Percentiles rank a stretch among this genome's conserved stretches.
phyloP scores from a whole-genome alignment of 169 alveolate genomes.

The Amoebophrya sp. region DNA sequence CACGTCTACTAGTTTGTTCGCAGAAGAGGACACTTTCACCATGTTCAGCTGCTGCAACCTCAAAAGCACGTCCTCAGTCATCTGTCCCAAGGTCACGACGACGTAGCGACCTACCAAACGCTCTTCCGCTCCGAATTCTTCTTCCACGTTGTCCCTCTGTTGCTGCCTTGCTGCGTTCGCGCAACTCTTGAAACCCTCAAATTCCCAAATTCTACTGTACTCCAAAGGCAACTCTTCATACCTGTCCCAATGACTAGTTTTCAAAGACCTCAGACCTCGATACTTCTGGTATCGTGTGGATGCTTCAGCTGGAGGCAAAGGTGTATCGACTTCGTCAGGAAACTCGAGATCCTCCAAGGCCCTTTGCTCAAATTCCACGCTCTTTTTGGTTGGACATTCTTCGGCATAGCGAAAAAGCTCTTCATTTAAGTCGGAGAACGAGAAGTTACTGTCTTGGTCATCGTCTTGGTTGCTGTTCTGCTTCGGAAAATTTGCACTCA shows the following conservation, averaged over 20 bases:
- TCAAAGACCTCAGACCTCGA: slow-evolving; percentile 55
- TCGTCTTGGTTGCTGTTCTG: neutral
- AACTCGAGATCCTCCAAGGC: slow-evolving; percentile 47
- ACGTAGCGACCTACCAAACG: neutral
- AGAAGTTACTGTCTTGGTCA: neutral
- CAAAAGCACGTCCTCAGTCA: neutral
- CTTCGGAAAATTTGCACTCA: neutral
- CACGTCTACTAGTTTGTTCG: neutral
- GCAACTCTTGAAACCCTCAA: slow-evolving; percentile 40
- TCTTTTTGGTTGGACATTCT: neutral
- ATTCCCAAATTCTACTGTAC: slow-evolving; percentile 53
- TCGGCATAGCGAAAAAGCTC: slow-evolving; percentile 28
- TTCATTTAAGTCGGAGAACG: neutral
- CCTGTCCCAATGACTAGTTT: slow-evolving; percentile 53
- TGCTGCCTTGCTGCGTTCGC: neutral
- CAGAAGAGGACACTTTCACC: neutral
- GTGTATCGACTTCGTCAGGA: slow-evolving; percentile 53
- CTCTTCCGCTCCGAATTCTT: neutral
- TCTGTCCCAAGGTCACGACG: neutral
- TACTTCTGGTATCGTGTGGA: slow-evolving; percentile 50
- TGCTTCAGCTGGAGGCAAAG: slow-evolving; percentile 19
- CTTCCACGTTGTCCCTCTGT: neutral
- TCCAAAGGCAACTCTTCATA: slow-evolving; percentile 53
- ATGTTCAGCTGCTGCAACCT: neutral
- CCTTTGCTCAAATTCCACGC: slow-evolving; percentile 39